Base-by-base conservation (phyloP, 345 rosid genomes). In the Cochlearia excelsa region DNA sequence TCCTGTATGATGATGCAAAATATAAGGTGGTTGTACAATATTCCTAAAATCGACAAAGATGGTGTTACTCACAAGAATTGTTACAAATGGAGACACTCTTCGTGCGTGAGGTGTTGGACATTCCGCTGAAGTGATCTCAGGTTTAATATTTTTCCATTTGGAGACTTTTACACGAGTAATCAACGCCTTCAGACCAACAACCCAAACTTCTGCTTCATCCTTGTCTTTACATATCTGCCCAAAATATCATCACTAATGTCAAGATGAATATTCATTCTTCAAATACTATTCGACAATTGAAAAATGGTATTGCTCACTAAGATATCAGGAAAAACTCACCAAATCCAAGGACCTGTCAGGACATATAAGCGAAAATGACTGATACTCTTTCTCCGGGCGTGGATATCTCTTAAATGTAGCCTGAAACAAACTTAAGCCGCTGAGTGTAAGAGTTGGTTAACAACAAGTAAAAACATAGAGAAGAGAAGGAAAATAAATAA, bases 161-260 rank as follows among this genome's bases (percentile, higher is more conserved):
- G 70, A 67, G 39, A 51, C 46, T 66, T 69, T 69, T 3, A 55
- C 68, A 8, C 68, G 63, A 62, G 80, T 61, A 45, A 79, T 81
- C 70, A 88, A 62, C 47, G 88, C 85, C 75, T 88, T 84, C 44
- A 91, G 81, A 68, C 92, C 95, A 57, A 75, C 82, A 65, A 91
- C 83, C 98, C 96, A 85, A 67, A 91, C 82, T 73, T 91, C 98
- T 59, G 96, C 96, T 81, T 91, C 98, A 60, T 88, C 96, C 77
- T 85, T 91, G 82, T 88, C 96, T 75, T 91, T 91, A 63, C 98
- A 88, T 68, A 91, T 88, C 96, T 91, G 82, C 60, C 50, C 66
- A 75, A 41, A 62, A 48, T 35, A 40, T 64, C 16, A 31, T 37
- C 59, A 56, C 6, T 23, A 51, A 63, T 23, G 40, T 50, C 9